phyloP scores from a whole-genome alignment of 2,329 filamentous ascomycete genomes.

The Huntiella bhutanensis region DNA sequence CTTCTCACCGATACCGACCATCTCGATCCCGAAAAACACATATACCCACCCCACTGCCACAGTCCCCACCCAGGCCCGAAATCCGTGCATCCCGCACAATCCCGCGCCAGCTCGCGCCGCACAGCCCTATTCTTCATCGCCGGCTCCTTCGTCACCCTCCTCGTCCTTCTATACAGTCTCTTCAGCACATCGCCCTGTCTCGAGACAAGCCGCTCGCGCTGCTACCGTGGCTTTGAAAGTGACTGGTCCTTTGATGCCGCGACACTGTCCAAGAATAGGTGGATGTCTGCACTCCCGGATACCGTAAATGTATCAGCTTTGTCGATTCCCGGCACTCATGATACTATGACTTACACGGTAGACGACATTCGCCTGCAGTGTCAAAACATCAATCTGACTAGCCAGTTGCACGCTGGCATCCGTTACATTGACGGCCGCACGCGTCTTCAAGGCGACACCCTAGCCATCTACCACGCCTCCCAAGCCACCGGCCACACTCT shows the following conservation, averaged over 20 bases:
- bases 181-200: constrained; percentile 15
- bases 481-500: constrained; percentile 27
- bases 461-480: constrained; percentile 29
- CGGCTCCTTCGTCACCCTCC: constrained; percentile 11
- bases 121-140: constrained; percentile 4
- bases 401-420: constrained; percentile 27
- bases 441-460: constrained; percentile 22
- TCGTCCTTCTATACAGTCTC: constrained; percentile 14
- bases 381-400: constrained; percentile 27
- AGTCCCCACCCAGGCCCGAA: no score
- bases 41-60: no score
- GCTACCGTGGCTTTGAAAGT: constrained; percentile 19
- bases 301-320: constrained; percentile 23
- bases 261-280: constrained; percentile 16
- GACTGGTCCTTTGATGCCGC: constrained; percentile 25
- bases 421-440: constrained; percentile 32
- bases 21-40: no score
- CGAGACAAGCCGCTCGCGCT: constrained; percentile 13
- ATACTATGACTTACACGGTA: constrained; percentile 30
- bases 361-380: constrained; percentile 22
- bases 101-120: neutral
- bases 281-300: constrained; percentile 28
- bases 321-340: constrained; percentile 33
- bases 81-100: neutral
- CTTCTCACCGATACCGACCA: no score